Percentiles rank a stretch among this genome's conserved stretches.
Conservation (phyloP, 495 filamentous ascomycete genomes). For the Penicillium malachiteum region DNA sequence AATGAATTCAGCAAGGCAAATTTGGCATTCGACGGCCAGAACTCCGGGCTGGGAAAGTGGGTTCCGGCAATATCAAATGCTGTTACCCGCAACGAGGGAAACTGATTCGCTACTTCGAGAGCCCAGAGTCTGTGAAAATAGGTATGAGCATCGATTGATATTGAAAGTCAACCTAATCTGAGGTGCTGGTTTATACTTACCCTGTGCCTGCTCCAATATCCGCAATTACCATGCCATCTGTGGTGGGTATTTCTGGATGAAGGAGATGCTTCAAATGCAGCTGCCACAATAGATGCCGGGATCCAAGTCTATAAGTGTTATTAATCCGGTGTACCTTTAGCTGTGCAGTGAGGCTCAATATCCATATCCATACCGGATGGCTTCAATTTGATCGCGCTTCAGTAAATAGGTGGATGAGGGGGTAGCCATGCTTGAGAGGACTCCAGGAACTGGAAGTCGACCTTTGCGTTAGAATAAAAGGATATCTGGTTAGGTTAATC, state of each 20-base stretch:
- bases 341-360: not conserved
- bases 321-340: not conserved
- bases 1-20: constrained; percentile 28
- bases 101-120: constrained; percentile 24
- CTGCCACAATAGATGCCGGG: constrained; percentile 30
- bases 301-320: constrained; percentile 20
- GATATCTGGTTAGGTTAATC: not conserved
- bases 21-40: constrained; percentile 28
- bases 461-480: not conserved
- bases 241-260: constrained; percentile 25
- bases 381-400: not conserved
- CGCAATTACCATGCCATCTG: constrained; percentile 27
- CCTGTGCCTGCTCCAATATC: constrained; percentile 36
- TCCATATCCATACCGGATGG: not conserved
- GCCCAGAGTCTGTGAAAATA: constrained; percentile 28
- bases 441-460: not conserved
- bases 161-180: not conserved
- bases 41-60: constrained; percentile 23
- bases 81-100: constrained; percentile 20
- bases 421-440: not conserved
- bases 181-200: constrained; percentile 15
- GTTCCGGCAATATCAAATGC: constrained; percentile 33
- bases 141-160: too few relatives aligned
- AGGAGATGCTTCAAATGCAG: constrained; percentile 25
- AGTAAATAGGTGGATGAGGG: not conserved